phyloP scores from a whole-genome alignment of 192 early-diverging fungal genomes.

The Coemansia sp. region DNA sequence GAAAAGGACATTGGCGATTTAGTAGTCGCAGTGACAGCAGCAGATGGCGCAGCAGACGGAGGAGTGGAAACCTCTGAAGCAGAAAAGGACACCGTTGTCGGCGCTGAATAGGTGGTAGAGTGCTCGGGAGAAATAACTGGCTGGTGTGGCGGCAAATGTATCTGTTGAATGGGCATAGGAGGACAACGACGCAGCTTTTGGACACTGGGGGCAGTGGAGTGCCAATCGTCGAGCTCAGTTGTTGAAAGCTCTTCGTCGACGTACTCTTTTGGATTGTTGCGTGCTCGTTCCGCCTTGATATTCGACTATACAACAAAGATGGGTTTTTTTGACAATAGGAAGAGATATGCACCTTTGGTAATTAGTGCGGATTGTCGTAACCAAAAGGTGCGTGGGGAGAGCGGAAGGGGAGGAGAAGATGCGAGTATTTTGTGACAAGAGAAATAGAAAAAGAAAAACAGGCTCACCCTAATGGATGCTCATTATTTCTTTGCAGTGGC shows the following conservation, averaged over 20 bases:
- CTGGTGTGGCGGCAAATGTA: not conserved
- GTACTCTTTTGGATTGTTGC: conserved; percentile 5
- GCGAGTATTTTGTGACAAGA: not conserved
- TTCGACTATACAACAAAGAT: not conserved
- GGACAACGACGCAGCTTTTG: conserved; percentile 6
- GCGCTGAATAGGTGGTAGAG: conserved; percentile 1
- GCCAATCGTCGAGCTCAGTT: not conserved
- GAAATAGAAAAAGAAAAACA: not conserved
- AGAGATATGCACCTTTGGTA: not conserved
- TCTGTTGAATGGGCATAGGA: conserved; percentile 2
- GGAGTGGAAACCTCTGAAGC: not conserved
- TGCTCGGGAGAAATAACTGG: not conserved
- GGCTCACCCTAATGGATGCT: not conserved
- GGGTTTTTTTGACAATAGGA: not conserved
- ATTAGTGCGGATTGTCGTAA: not conserved
- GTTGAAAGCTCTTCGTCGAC: not conserved
- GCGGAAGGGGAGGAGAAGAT: not conserved
- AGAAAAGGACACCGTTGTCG: not conserved
- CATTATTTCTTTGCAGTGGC: not conserved
- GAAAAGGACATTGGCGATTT: conserved; percentile 33
- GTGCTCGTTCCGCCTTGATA: conserved; percentile 6
- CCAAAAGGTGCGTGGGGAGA: not conserved
- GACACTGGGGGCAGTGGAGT: conserved; percentile 2
- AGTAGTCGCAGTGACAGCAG: not conserved
- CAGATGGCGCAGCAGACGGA: not conserved